phyloP scores from a whole-genome alignment of 768 basidiomycete species.

The Dioszegia hungarica region DNA sequence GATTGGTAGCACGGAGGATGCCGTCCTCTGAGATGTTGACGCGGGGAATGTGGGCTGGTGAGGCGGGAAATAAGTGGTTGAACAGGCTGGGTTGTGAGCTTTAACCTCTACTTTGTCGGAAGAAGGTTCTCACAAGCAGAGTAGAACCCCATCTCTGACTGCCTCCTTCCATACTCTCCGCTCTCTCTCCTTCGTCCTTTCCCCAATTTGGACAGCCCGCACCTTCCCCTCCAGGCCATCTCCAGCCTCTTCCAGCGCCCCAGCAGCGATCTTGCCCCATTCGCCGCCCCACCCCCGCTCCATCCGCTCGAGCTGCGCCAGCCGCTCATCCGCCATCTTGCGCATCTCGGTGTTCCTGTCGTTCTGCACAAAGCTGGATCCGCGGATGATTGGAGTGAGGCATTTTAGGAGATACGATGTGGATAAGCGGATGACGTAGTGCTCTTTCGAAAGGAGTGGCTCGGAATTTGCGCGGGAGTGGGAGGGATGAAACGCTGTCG shows the following conservation, averaged over 20 bases:
- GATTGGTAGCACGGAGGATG: constrained; percentile 23
- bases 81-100: constrained; percentile 16
- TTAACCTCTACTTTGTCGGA: constrained; percentile 3
- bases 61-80: constrained; percentile 31
- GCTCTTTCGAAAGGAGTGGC: constrained; percentile 26
- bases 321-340: constrained; percentile 58
- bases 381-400: constrained; percentile 29
- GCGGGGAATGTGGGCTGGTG: constrained; percentile 28
- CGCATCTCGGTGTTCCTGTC: constrained; percentile 21
- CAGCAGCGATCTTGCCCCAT: constrained; percentile 48
- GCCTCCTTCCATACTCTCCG: constrained; percentile 68
- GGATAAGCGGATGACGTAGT: constrained; percentile 36
- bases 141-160: constrained; percentile 73
- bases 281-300: constrained; percentile 73
- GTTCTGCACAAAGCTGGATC: constrained; percentile 14
- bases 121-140: constrained; percentile 71
- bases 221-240: constrained; percentile 33
- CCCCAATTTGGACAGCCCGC: constrained; percentile 29
- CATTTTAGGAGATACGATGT: constrained; percentile 34
- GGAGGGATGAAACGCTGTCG: neutral
- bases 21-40: constrained; percentile 48
- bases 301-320: constrained; percentile 60
- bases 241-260: constrained; percentile 9
- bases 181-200: constrained; percentile 69
- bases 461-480: neutral